Base-by-base conservation (phyloP, 306 rosid genomes). In the Quercus berberidifolia region DNA sequence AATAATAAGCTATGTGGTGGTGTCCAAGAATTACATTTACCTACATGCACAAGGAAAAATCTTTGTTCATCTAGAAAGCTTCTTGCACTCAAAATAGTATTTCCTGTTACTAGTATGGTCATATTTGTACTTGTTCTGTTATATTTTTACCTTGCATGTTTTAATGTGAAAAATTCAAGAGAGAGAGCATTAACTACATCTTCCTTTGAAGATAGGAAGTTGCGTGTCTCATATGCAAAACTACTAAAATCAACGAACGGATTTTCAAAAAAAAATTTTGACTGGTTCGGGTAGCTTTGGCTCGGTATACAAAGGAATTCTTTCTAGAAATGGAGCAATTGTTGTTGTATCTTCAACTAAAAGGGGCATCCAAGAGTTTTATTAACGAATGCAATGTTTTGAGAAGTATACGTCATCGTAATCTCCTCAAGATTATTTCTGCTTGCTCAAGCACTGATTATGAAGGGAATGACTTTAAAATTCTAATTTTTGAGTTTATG, bases 381-480 rank as follows among this genome's bases (percentile, higher is more conserved):
- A 15, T 58, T 0, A 41, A 30, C 0, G 73, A 76, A 63, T 76
- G 79, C 20, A 55, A 76, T 21, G 86, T 33, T 73, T 83, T 74
- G 31, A 83, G 76, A 72, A 38, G 54, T 43, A 74, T 81, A 54
- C 62, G 89, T 65, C 89, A 86, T 71, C 80, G 81, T 7, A 86
- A 86, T 71, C 76, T 86, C 6, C 78, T 86, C 19, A 83, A 83
- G 75, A 79, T 80, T 72, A 69, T 80, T 63, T 74, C 83, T 12
- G 80, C 83, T n/a, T 74, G 80, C 65, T 86, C 89, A 20, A 41
- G 74, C 46, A 21, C 75, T 74, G 89, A 83, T 78, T 63, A 59
- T 49, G 76, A 80, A 69, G 89, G 89, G 51, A 83, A 86, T 78
- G 87, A 80, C 43, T 86, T 86, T 73, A 80, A 77, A 58, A 85